A percentile compares a stretch with the other conserved stretches of the same genome.
phyloP scores from a whole-genome alignment of 257 asterid genomes.

The Fraxinus excelsior region DNA sequence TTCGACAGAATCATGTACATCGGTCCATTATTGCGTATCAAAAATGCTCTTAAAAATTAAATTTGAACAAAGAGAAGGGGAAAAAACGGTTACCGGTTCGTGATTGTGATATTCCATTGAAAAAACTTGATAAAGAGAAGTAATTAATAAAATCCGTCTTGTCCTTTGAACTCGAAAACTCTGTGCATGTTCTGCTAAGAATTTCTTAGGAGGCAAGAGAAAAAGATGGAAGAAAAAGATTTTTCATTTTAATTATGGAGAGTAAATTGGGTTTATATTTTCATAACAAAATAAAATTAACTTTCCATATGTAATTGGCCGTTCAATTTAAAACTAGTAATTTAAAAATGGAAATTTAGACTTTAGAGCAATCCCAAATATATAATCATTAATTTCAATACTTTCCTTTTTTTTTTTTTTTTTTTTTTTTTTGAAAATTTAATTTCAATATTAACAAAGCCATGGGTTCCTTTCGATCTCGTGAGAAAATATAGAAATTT shows the following conservation, averaged over 20 bases:
- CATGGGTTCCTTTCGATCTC: neutral
- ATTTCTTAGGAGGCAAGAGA: neutral
- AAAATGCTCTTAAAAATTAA: neutral
- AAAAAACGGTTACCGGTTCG: constrained; percentile 13
- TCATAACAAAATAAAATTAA: neutral
- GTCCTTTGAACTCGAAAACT: neutral
- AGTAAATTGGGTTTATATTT: neutral
- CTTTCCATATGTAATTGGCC: neutral
- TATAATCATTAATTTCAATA: too few relatives aligned
- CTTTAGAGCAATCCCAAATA: too few relatives aligned
- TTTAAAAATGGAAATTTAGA: neutral
- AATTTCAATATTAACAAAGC: neutral
- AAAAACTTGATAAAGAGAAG: neutral
- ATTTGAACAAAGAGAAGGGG: neutral
- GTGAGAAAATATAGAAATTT: too few relatives aligned
- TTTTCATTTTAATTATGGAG: neutral
- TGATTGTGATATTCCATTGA: constrained; percentile 21
- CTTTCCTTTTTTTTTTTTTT: too few relatives aligned
- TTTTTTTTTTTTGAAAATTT: too few relatives aligned
- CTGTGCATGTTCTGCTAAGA: neutral
- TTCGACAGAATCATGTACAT: neutral
- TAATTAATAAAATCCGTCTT: neutral
- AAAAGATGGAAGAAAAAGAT: neutral
- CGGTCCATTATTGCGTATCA: neutral
- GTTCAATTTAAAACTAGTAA: neutral